phyloP scores from a whole-genome alignment of 306 rosid genomes.

The Casuarina cunninghamiana region DNA sequence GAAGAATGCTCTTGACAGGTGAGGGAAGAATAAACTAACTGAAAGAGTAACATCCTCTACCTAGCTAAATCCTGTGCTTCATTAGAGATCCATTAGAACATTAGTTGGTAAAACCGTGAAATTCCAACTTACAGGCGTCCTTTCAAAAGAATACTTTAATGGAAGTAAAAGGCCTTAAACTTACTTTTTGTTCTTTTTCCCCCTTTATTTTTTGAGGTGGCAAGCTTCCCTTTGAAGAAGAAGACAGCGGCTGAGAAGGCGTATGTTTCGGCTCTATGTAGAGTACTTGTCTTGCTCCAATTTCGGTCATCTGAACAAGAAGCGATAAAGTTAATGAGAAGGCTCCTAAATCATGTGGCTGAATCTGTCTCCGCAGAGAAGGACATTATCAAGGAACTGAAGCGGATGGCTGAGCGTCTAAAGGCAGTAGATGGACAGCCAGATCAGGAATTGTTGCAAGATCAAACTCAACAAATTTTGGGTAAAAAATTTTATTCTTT shows the following conservation, averaged over 20 bases:
- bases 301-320: constrained; percentile 75
- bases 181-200: constrained; percentile 12
- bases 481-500: constrained; percentile 29
- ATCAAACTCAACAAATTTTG: constrained; percentile 46
- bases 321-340: constrained; percentile 68
- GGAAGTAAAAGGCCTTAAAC: constrained; percentile 22
- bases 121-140: background rate
- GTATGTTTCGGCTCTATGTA: constrained; percentile 72
- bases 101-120: background rate
- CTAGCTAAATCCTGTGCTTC: background rate
- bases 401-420: constrained; percentile 66
- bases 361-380: constrained; percentile 37
- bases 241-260: constrained; percentile 83
- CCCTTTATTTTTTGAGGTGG: constrained; percentile 49
- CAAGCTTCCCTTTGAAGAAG: constrained; percentile 69
- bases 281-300: constrained; percentile 63
- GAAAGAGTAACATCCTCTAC: background rate
- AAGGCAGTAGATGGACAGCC: constrained; percentile 49
- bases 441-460: constrained; percentile 54
- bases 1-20: background rate
- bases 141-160: background rate
- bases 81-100: background rate
- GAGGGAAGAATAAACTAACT: too few species aligned
- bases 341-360: constrained; percentile 41
- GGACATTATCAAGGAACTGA: constrained; percentile 51